Evolutionary conservation across 176 grass and related monocot species (phyloP).

Genomic region (Rhynchospora breviuscula): DNA sequence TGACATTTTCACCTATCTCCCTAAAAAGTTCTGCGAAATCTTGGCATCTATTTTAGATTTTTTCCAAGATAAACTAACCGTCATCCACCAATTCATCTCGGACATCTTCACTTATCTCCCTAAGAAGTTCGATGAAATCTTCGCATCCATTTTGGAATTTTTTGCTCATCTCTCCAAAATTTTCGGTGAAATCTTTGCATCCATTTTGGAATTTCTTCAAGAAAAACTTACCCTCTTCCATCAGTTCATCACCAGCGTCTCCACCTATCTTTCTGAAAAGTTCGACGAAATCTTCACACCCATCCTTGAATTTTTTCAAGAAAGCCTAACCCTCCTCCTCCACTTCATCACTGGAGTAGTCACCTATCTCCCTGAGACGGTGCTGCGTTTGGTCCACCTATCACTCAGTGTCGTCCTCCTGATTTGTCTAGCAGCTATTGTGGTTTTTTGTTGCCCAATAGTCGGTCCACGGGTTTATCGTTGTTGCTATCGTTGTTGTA

Average conservation of each 20-base stretch:
- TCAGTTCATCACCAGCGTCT: neutral
- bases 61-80: no score
- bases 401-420: slow-evolving; percentile 12
- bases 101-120: no score
- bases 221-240: neutral
- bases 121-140: no score
- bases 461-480: neutral
- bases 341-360: slow-evolving; percentile 4
- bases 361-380: slow-evolving; percentile 19
- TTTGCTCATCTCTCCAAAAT: no score
- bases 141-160: no score
- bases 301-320: slow-evolving; percentile 16
- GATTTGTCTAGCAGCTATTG: neutral
- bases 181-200: neutral
- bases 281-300: slow-evolving; percentile 26
- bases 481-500: neutral
- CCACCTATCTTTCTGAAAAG: slow-evolving; percentile 12
- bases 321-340: neutral
- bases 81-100: no score
- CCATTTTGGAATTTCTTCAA: slow-evolving; percentile 22
- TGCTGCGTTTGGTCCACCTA: slow-evolving; percentile 6
- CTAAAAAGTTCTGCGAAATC: neutral
- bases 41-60: no score
- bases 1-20: neutral
- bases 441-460: neutral